Evolutionary conservation across 164 flowering plant genomes (phyloP).

Genomic region (Annona cherimola): DNA sequence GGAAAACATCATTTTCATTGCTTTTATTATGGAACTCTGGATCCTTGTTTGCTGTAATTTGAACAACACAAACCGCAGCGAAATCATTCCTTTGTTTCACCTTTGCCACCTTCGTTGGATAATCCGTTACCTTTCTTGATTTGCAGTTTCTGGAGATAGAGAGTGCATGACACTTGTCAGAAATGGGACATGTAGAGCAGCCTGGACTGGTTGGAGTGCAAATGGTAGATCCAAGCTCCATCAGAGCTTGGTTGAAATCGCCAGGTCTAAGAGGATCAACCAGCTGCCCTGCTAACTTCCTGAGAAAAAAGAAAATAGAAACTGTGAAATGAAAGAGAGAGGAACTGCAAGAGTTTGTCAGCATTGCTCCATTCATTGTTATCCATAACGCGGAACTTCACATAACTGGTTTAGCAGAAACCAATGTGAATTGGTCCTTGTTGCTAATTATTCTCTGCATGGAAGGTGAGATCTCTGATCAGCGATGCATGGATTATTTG

Average conservation of each 20-base stretch:
- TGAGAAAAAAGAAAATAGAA: conserved; percentile 11
- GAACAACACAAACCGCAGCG: conserved; percentile 80
- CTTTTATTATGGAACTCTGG: conserved; percentile 15
- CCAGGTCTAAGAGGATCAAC: conserved; percentile 89
- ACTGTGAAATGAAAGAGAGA: neutral
- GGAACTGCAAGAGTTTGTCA: neutral
- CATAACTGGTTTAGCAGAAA: neutral
- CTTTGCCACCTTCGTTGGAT: conserved; percentile 67
- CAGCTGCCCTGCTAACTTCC: conserved; percentile 83
- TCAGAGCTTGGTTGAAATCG: conserved; percentile 92
- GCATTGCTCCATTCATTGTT: neutral
- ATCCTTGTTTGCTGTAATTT: conserved; percentile 35
- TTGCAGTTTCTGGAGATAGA: conserved; percentile 32
- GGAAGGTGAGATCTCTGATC: neutral
- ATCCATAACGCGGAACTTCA: too few species aligned
- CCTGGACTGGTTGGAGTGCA: conserved; percentile 71
- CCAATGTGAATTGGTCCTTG: neutral
- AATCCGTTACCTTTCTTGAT: conserved; percentile 59
- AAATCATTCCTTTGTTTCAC: conserved; percentile 66
- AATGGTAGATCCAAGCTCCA: conserved; percentile 90
- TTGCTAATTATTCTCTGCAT: neutral
- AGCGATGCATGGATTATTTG: neutral
- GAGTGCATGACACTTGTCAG: conserved; percentile 59
- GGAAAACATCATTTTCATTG: conserved; percentile 33
- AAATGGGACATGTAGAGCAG: conserved; percentile 71